Evolutionary conservation across 2,329 filamentous ascomycete genomes (phyloP).

Genomic region (Pestalotiopsis fici): DNA sequence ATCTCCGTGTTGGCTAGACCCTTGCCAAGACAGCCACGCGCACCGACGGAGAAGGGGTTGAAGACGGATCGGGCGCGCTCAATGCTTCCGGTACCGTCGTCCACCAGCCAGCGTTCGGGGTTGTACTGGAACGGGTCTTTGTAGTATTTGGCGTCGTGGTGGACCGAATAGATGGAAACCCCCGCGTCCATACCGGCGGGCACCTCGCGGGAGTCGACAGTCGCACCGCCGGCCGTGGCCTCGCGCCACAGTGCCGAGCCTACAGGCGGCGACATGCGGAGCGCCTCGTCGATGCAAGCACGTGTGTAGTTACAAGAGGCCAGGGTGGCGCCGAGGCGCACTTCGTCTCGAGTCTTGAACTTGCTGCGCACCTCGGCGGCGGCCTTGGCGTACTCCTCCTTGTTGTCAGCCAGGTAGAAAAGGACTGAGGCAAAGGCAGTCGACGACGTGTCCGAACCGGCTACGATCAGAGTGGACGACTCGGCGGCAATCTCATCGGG

Average conservation of each 20-base stretch:
- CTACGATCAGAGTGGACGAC: slow-evolving; percentile 11
- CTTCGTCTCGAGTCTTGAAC: slow-evolving; percentile 10
- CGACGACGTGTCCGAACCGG: slow-evolving; percentile 12
- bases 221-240: not conserved
- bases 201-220: slow-evolving; percentile 7
- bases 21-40: slow-evolving; percentile 6
- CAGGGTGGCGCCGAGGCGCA: slow-evolving; percentile 9
- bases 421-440: slow-evolving; percentile 4
- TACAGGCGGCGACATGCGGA: slow-evolving; percentile 13
- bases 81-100: slow-evolving; percentile 3
- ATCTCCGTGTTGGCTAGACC: slow-evolving; percentile 11
- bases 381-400: slow-evolving; percentile 3
- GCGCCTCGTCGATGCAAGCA: slow-evolving; percentile 13
- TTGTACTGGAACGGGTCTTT: slow-evolving; percentile 11
- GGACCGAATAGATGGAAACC: slow-evolving; percentile 11
- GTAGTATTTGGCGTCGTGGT: slow-evolving; percentile 12
- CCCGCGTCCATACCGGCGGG: slow-evolving; percentile 14
- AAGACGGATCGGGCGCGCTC: not conserved
- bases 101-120: slow-evolving; percentile 14
- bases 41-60: slow-evolving; percentile 3
- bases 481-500: slow-evolving; percentile 11
- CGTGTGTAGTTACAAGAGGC: slow-evolving; percentile 13
- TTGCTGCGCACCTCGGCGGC: slow-evolving; percentile 13
- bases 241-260: slow-evolving; percentile 12
- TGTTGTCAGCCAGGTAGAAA: slow-evolving; percentile 12